phyloP scores from a whole-genome alignment of 768 basidiomycete species.

The Rhizopogon vulgaris region DNA sequence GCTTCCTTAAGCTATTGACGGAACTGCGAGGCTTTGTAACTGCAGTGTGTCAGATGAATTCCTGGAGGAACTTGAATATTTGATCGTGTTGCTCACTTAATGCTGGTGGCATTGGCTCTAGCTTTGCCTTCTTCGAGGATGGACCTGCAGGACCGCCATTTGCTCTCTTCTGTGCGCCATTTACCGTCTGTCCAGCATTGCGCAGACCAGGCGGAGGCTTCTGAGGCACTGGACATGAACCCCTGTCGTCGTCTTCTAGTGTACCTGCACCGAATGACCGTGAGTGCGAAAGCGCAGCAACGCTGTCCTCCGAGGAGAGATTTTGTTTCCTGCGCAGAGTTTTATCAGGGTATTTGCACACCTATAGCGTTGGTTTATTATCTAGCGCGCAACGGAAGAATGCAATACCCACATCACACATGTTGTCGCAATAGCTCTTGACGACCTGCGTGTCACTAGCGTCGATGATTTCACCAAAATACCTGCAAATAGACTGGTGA shows the following conservation, averaged over 20 bases:
- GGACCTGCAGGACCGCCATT: constrained; percentile 8
- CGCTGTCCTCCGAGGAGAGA: constrained; percentile 39
- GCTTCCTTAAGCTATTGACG: constrained; percentile 37
- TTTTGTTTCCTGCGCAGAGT: constrained; percentile 40
- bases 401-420: constrained; percentile 69
- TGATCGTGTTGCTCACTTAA: constrained; percentile 12
- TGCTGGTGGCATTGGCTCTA: constrained; percentile 14
- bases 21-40: constrained; percentile 46
- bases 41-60: constrained; percentile 10
- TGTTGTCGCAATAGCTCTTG: constrained; percentile 56
- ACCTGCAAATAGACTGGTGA: constrained; percentile 63
- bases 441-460: constrained; percentile 35
- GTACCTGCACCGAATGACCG: not conserved
- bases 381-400: not conserved
- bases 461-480: constrained; percentile 71
- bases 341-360: constrained; percentile 76
- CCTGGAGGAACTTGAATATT: not conserved
- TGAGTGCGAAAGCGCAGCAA: constrained; percentile 17
- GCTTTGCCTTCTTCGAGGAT: constrained; percentile 16
- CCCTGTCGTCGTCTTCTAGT: not conserved
- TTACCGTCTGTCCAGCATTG: not conserved
- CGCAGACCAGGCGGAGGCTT: not conserved
- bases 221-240: not conserved
- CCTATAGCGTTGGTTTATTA: constrained; percentile 32
- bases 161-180: constrained; percentile 18